Base-by-base conservation (phyloP, 1,284 basidiomycete species). In the Cutaneotrichosporon curvatum region DNA sequence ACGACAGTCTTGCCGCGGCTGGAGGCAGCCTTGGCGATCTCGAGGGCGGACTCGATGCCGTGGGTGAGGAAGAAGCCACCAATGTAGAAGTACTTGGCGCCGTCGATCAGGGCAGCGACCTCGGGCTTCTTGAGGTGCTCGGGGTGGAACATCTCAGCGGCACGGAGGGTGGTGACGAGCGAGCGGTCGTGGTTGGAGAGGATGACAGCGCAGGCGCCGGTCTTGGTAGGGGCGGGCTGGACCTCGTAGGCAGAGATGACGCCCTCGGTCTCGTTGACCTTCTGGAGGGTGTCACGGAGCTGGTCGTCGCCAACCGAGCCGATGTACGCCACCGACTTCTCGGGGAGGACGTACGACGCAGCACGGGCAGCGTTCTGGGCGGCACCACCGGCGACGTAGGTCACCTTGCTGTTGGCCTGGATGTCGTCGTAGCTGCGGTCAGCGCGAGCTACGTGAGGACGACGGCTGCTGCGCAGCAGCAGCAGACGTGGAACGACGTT, bases 21-120 rank as follows among this genome's bases (percentile, higher is more conserved):
- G 15, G 85, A 81, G n/a, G 88, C 85, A 61, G 84, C 81, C 71
- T 87, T 82, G 67, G 86, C 84, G 47, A 98, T 70, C 58, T 84
- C 78, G 40, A 91, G 71, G 35, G 82, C 82, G 46, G 80, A 80
- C 60, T 84, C 82, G 50, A 81, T 68, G 45, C 92, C 92, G 70
- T 98, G 94, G 19, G 94, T 95, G 56, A 98, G 79, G 82, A 98
- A 97, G 78, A 86, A 98, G 16, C 95, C 94, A 62, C 91, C 95
- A 52, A 97, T 81, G 77, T 98, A 98, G 76, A 82, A 95, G 69
- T 82, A 80, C 67, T 87, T 84, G 48, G 92, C 92, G 43, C 75
- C 78, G 23, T 86, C 78, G 62, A 97, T 78, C 53, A 89, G 76
- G 39, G 82, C 77, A 40, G 87, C 82, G 53, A 96, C 82, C 54